Percentiles rank a stretch among this genome's conserved stretches.
Conservation (phyloP, 805 yeast genomes). For the Lachancea quebecensis region DNA sequence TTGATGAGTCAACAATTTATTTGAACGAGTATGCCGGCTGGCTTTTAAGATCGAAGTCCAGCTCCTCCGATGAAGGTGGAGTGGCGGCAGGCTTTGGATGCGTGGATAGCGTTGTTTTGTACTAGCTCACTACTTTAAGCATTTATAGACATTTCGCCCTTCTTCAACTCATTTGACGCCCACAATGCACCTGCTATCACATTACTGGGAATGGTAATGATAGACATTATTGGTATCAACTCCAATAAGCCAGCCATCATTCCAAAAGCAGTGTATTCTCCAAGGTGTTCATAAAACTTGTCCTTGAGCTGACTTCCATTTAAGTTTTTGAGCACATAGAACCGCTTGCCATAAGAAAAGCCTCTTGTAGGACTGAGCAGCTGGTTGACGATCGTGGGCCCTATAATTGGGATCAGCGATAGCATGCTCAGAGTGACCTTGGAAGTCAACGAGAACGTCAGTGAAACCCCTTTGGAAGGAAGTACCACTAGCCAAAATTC, state of each 20-base stretch:
- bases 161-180: constrained; percentile 40
- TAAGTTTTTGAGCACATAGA: constrained; percentile 14
- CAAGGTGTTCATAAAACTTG: constrained; percentile 21
- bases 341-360: constrained; percentile 20
- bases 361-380: constrained; percentile 26
- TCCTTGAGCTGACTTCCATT: constrained; percentile 18
- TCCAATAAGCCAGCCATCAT: constrained; percentile 25
- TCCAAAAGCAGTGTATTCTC: constrained; percentile 28
- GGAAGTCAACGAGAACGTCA: constrained; percentile 8
- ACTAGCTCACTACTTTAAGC: constrained; percentile 7
- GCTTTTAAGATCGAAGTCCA: constrained; percentile 81
- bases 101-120: constrained; percentile 71
- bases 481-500: constrained; percentile 19
- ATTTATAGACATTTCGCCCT: background rate
- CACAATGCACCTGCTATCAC: constrained; percentile 59
- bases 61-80: constrained; percentile 91
- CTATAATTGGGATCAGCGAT: constrained; percentile 31
- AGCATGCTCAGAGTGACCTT: constrained; percentile 12
- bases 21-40: constrained; percentile 73
- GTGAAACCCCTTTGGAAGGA: constrained; percentile 9
- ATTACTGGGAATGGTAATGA: constrained; percentile 51
- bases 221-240: constrained; percentile 32
- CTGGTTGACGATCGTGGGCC: constrained; percentile 28
- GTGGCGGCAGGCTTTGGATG: constrained; percentile 99
- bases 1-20: constrained; percentile 56